Evolutionary conservation across 495 filamentous ascomycete species (phyloP).

Genomic region (Penicillium goetzii): DNA sequence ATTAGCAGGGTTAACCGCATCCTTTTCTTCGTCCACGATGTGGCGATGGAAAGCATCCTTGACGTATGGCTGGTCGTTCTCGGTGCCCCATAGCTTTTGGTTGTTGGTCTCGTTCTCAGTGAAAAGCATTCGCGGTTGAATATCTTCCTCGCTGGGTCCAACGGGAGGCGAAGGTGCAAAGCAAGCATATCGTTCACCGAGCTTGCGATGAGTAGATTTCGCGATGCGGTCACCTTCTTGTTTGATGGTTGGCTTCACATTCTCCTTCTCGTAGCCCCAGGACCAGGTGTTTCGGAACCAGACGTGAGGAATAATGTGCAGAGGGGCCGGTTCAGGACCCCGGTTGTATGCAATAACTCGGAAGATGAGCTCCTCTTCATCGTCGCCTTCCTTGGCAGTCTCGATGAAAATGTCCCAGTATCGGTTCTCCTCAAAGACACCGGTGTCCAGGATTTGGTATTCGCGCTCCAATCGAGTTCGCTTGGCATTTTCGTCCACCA

Average conservation of each 20-base stretch:
- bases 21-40: conserved; percentile 81
- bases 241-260: conserved; percentile 76
- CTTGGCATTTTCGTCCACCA: conserved; percentile 79
- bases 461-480: conserved; percentile 76
- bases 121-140: conserved; percentile 82
- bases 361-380: conserved; percentile 89
- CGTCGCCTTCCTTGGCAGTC: conserved; percentile 87
- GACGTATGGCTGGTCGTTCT: conserved; percentile 81
- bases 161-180: conserved; percentile 89
- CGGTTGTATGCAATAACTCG: conserved; percentile 96
- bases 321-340: conserved; percentile 82
- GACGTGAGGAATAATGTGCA: conserved; percentile 93
- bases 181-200: conserved; percentile 83
- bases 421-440: conserved; percentile 84
- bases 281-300: conserved; percentile 98
- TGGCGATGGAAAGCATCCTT: conserved; percentile 93
- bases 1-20: conserved; percentile 76
- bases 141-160: conserved; percentile 74
- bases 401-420: conserved; percentile 99
- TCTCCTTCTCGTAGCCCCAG: conserved; percentile 75
- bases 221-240: conserved; percentile 65
- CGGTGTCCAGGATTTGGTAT: conserved; percentile 91
- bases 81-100: conserved; percentile 69
- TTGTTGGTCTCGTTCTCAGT: conserved; percentile 96
- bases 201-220: conserved; percentile 71